A percentile compares a stretch with the other conserved stretches of the same genome.
phyloP scores from a whole-genome alignment of 805 yeast genomes.

The Maudiozyma serrabonitensis region DNA sequence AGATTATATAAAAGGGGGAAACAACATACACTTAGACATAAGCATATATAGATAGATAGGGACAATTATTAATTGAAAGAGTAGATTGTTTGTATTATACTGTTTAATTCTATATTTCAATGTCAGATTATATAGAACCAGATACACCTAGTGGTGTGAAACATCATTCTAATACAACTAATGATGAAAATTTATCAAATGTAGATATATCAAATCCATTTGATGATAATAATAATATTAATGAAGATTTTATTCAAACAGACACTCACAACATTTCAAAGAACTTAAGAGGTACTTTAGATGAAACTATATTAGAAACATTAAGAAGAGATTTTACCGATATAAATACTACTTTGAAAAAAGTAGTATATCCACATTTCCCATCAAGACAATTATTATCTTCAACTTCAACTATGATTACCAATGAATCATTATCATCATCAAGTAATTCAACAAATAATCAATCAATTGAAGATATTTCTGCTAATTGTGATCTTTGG shows the following conservation, averaged over 20 bases:
- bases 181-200: not conserved
- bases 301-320: constrained; percentile 23
- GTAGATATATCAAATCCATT: constrained; percentile 2
- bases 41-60: too few relatives aligned
- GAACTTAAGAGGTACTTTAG: constrained; percentile 25
- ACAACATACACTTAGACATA: too few relatives aligned
- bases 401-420: not conserved
- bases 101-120: constrained; percentile 1
- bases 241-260: not conserved
- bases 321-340: constrained; percentile 24
- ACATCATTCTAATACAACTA: not conserved
- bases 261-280: not conserved
- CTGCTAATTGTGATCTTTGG: constrained; percentile 27
- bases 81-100: too few relatives aligned
- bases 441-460: not conserved
- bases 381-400: constrained; percentile 10
- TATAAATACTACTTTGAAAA: constrained; percentile 24
- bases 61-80: too few relatives aligned
- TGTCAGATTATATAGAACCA: constrained; percentile 23
- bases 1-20: too few relatives aligned
- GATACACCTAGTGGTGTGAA: constrained; percentile 4
- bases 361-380: constrained; percentile 28
- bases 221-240: not conserved
- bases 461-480: constrained; percentile 5
- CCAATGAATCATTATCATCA: not conserved